Evolutionary conservation across 345 rosid genomes (phyloP), one percentile per base, ranked within the genome.

Genomic region (Populus simonii): DNA sequence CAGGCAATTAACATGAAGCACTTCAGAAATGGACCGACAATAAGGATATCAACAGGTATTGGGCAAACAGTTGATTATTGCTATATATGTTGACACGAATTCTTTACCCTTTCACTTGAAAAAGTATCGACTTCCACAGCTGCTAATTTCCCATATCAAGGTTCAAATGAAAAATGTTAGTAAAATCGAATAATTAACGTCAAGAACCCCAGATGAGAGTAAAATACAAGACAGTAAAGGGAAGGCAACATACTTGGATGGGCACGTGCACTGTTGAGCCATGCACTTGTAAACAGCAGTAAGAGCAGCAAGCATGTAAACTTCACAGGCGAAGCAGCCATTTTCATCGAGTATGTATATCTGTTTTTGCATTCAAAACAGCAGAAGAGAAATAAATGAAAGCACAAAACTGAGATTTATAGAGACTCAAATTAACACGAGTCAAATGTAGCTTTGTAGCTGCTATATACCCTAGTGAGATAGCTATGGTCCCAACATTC

Each of bases 401-500:
- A 71, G 43, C 74, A 35, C 77, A 74, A 18, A 15, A 7, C 16
- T 11, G 68, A 61, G 68, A 73, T 81, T 83, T 79, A 77, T 73
- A 84, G 62, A 22, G 41, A 23, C 55, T 65, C 77, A 65, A 73
- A 73, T 7, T 15, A 29, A 18, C 13, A 29, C 9, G n/a, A 11
- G 69, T 49, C 38, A n/a, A 23, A 43, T 43, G 47, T 43, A 11
- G 47, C 15, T 43, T 43, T 11, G 11, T 10, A 10, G 41, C 1
- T 2, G 47, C 12, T 39, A 41, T 38, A 27, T 25, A 72, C 63
- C 23, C 57, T 35, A 66, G 36, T 17, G 22, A 29, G 20, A 4
- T 10, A 43, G 47, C 12, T 22, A 63, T 66, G 55, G 74, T 68
- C 74, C 83, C 82, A 81, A 77, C 87, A 80, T 82, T 68, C 84